Conservation (phyloP, 2,329 filamentous ascomycete genomes). For the Plenodomus lindquistii region DNA sequence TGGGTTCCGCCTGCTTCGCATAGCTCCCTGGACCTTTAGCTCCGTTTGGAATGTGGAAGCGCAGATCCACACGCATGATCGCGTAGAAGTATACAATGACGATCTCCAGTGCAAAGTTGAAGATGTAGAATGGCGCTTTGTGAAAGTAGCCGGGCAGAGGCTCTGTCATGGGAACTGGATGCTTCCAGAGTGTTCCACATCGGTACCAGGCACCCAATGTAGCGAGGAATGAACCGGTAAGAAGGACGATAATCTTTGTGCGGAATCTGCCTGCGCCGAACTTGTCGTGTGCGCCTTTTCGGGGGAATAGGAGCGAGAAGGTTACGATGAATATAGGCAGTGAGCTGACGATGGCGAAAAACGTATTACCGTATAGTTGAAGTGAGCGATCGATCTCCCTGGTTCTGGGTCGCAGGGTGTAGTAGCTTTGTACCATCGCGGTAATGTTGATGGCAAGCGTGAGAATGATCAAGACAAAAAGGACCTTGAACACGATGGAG, state of each 20-base stretch:
- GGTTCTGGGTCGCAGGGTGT: constrained; percentile 61
- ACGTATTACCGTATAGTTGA: constrained; percentile 64
- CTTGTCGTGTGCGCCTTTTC: constrained; percentile 53
- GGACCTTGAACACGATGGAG: constrained; percentile 56
- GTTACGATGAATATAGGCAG: constrained; percentile 64
- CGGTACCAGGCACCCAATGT: constrained; percentile 72
- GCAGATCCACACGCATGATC: constrained; percentile 68
- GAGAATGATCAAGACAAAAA: constrained; percentile 62
- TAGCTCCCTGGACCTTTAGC: constrained; percentile 53
- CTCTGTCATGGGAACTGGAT: constrained; percentile 49
- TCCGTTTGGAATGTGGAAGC: constrained; percentile 77
- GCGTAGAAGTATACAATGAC: constrained; percentile 69
- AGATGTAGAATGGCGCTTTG: constrained; percentile 75
- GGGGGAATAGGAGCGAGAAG: constrained; percentile 51
- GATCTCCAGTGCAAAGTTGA: constrained; percentile 76
- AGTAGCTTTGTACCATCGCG: constrained; percentile 66
- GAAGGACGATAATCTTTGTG: constrained; percentile 66
- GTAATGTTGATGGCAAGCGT: constrained; percentile 69
- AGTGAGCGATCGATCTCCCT: constrained; percentile 62
- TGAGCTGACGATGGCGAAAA: constrained; percentile 68
- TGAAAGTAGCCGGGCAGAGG: constrained; percentile 69
- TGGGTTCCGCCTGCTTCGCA: background rate
- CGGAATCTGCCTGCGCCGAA: constrained; percentile 69
- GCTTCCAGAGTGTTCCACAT: constrained; percentile 60
- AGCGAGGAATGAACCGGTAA: constrained; percentile 62